phyloP scores from a whole-genome alignment of 768 basidiomycete genomes.

The Candolleomyces eurysporus region DNA sequence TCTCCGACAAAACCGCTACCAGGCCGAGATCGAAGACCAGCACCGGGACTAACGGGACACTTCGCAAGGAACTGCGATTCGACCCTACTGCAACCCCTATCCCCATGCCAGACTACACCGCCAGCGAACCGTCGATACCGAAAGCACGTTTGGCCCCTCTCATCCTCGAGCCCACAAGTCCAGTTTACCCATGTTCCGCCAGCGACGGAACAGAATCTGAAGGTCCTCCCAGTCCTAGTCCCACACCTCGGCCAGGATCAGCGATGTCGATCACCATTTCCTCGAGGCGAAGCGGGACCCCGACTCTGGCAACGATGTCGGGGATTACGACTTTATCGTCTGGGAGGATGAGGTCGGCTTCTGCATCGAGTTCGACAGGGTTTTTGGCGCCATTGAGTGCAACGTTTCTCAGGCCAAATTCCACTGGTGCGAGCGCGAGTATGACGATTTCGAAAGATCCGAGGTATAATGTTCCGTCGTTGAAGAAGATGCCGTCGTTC shows the following conservation, averaged over 20 bases:
- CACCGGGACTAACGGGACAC: conserved; percentile 19
- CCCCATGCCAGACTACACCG: conserved; percentile 35
- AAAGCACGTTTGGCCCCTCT: conserved; percentile 4
- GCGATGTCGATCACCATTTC: conserved; percentile 50
- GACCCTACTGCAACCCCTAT: conserved; percentile 31
- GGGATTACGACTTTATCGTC: conserved; percentile 49
- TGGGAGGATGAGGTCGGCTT: conserved; percentile 14
- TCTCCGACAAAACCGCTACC: neutral
- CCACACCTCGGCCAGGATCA: conserved; percentile 73
- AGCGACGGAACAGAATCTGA: conserved; percentile 51
- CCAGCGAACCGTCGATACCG: conserved; percentile 18
- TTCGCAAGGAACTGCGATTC: conserved; percentile 56
- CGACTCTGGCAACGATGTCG: conserved; percentile 66
- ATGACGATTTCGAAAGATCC: conserved; percentile 6
- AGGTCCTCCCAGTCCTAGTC: conserved; percentile 74
- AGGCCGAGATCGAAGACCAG: neutral
- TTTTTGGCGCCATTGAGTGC: conserved; percentile 9
- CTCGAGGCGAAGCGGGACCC: conserved; percentile 52
- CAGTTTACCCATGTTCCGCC: conserved; percentile 18
- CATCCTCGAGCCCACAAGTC: neutral
- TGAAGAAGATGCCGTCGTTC: neutral
- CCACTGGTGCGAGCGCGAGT: neutral
- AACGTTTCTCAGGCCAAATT: neutral
- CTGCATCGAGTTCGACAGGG: conserved; percentile 25
- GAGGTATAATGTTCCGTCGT: neutral